These are phyloP conservation scores for Cornus controversa DNA, from an alignment of 148 eudicot species.

Conservation along the genomic window DNA sequence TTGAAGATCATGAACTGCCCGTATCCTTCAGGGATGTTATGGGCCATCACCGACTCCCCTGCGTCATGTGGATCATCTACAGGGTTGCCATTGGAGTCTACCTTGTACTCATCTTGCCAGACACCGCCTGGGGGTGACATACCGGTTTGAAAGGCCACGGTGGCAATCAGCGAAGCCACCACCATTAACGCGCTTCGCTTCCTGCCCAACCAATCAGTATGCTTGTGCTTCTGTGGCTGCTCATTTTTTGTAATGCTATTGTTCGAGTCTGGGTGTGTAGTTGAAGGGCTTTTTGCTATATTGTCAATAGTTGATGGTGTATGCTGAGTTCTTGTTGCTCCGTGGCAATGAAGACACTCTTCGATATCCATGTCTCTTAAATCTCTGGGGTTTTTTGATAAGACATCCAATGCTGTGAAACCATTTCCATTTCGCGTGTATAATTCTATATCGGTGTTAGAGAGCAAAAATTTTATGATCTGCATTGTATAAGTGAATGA, in stretches of 20 bases:
- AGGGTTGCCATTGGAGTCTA: conserved; percentile 1
- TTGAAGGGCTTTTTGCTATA: background rate
- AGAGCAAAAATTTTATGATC: conserved; percentile 18
- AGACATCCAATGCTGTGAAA: conserved; percentile 21
- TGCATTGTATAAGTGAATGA: background rate
- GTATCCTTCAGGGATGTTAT: conserved; percentile 8
- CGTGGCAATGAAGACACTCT: conserved; percentile 5
- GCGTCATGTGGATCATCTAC: conserved; percentile 3
- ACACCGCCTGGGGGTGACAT: conserved; percentile 37
- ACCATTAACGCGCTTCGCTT: conserved; percentile 17
- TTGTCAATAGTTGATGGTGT: background rate
- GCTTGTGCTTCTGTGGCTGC: conserved; percentile 1
- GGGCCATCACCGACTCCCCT: conserved; percentile 19
- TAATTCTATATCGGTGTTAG: conserved; percentile 1
- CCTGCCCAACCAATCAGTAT: conserved; percentile 14
- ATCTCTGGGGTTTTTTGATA: conserved; percentile 20
- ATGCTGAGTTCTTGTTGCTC: background rate
- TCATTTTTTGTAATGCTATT: background rate
- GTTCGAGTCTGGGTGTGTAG: background rate
- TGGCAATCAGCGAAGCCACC: conserved; percentile 30
- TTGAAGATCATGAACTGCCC: conserved; percentile 19
- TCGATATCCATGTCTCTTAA: conserved; percentile 18
- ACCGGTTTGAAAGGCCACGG: conserved; percentile 30
- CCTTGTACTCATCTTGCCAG: conserved; percentile 14
- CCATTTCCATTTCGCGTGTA: conserved; percentile 14